These are phyloP conservation scores for Pyrenochaeta sp. DNA, from an alignment of 2,329 filamentous ascomycete species.

Conservation along the genomic window DNA sequence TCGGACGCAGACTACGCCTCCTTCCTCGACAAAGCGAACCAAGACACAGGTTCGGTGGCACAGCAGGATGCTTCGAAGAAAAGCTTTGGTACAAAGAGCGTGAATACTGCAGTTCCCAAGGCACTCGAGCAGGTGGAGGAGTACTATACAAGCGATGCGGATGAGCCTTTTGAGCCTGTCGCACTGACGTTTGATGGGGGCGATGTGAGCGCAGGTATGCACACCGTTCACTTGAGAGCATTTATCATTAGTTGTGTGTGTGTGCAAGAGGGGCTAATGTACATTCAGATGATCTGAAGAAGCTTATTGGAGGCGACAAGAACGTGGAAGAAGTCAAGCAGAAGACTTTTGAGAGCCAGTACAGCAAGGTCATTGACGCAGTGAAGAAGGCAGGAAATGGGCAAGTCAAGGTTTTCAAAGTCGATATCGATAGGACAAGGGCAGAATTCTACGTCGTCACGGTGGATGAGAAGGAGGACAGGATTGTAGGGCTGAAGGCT, in stretches of 20 bases:
- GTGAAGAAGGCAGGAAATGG: constrained; percentile 71
- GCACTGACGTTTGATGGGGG: constrained; percentile 68
- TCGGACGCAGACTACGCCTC: constrained; percentile 84
- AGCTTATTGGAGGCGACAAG: constrained; percentile 67
- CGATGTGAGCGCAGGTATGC: constrained; percentile 65
- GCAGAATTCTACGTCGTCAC: constrained; percentile 83
- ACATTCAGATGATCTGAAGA: constrained; percentile 71
- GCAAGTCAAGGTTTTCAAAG: constrained; percentile 78
- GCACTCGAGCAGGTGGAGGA: constrained; percentile 55
- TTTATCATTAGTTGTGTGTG: no score
- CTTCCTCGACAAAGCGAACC: constrained; percentile 88
- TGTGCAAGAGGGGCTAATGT: constrained; percentile 12
- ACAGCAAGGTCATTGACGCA: constrained; percentile 73
- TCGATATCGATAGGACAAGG: constrained; percentile 69
- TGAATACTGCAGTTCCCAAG: constrained; percentile 66
- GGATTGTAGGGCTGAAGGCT: constrained; percentile 80
- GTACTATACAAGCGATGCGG: constrained; percentile 81
- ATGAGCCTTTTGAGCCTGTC: constrained; percentile 85
- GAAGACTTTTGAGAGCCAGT: constrained; percentile 78
- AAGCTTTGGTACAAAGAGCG: constrained; percentile 45
- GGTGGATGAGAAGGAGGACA: constrained; percentile 64
- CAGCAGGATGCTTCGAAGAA: constrained; percentile 33
- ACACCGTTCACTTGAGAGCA: background rate
- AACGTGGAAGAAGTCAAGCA: constrained; percentile 72
- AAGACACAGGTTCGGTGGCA: constrained; percentile 59